phyloP scores from a whole-genome alignment of 106 monocot species.

The Dioscorea dumetorum region DNA sequence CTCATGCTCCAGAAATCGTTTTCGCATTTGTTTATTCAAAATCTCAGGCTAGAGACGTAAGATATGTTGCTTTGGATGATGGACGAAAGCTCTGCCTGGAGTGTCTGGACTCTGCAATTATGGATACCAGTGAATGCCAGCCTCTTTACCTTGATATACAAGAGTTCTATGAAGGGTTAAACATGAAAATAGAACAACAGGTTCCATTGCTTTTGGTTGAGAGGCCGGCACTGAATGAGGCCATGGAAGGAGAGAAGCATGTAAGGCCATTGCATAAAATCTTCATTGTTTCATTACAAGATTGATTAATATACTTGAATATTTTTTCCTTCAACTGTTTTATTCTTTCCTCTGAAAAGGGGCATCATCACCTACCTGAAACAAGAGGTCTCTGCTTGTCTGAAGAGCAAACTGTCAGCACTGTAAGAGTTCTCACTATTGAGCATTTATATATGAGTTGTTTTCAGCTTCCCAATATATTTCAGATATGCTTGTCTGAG shows the following conservation, averaged over 20 bases:
- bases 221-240: constrained; percentile 83
- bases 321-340: neutral
- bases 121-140: constrained; percentile 83
- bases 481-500: too few relatives aligned
- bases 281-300: neutral
- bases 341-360: constrained; percentile 26
- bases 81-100: constrained; percentile 84
- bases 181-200: constrained; percentile 90
- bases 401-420: constrained; percentile 86
- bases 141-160: constrained; percentile 85
- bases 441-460: neutral
- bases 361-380: constrained; percentile 82
- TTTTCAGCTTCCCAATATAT: too few relatives aligned
- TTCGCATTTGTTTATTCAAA: neutral
- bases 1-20: neutral
- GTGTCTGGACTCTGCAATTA: constrained; percentile 78
- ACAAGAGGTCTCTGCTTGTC: constrained; percentile 96
- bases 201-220: constrained; percentile 84
- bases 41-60: constrained; percentile 60
- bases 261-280: constrained; percentile 26
- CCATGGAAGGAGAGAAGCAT: constrained; percentile 88
- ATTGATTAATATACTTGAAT: neutral
- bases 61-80: constrained; percentile 70
- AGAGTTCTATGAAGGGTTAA: constrained; percentile 87
- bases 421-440: constrained; percentile 33